These are phyloP conservation scores for Ceratocystis eucalypticola DNA, from an alignment of 2,329 filamentous ascomycete species.

Conservation along the genomic window DNA sequence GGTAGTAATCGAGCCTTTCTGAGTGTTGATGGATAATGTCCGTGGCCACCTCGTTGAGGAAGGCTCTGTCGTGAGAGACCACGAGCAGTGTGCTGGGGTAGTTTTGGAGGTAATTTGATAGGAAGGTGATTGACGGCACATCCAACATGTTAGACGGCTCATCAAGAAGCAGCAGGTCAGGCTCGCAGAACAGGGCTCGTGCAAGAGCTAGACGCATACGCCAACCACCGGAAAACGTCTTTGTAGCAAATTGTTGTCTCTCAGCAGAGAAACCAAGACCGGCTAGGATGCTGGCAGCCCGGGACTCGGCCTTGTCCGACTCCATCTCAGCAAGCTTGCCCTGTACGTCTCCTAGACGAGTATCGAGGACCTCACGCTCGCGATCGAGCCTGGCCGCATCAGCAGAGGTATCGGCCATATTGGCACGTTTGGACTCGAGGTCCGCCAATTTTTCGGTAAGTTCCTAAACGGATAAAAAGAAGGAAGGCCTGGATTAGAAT, in stretches of 20 bases:
- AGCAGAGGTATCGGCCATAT: constrained; percentile 78
- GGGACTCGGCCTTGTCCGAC: constrained; percentile 91
- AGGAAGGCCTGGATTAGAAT: background rate
- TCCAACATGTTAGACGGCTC: constrained; percentile 99
- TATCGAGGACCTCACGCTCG: constrained; percentile 80
- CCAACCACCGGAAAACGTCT: constrained; percentile 99
- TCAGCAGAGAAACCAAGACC: constrained; percentile 94
- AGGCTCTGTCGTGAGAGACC: constrained; percentile 96
- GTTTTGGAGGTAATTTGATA: constrained; percentile 83
- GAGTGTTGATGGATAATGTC: constrained; percentile 99
- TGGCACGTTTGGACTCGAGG: constrained; percentile 63
- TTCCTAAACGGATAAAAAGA: constrained; percentile 37
- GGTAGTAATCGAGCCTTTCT: constrained; percentile 94
- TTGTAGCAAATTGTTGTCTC: constrained; percentile 82
- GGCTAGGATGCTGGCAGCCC: constrained; percentile 88
- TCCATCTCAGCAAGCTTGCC: constrained; percentile 94
- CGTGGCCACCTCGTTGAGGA: constrained; percentile 97
- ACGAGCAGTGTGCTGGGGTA: constrained; percentile 94
- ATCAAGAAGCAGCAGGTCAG: constrained; percentile 87
- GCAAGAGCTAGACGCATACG: constrained; percentile 94
- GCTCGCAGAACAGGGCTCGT: constrained; percentile 92
- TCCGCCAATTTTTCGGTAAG: constrained; percentile 61
- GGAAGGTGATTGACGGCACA: constrained; percentile 97
- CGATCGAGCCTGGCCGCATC: constrained; percentile 76
- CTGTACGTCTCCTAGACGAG: constrained; percentile 82